A percentile compares a stretch with the other conserved stretches of the same genome.
These are phyloP conservation scores for Lophiotrema nucula DNA, from an alignment of 495 filamentous ascomycete species.

Conservation along the genomic window DNA sequence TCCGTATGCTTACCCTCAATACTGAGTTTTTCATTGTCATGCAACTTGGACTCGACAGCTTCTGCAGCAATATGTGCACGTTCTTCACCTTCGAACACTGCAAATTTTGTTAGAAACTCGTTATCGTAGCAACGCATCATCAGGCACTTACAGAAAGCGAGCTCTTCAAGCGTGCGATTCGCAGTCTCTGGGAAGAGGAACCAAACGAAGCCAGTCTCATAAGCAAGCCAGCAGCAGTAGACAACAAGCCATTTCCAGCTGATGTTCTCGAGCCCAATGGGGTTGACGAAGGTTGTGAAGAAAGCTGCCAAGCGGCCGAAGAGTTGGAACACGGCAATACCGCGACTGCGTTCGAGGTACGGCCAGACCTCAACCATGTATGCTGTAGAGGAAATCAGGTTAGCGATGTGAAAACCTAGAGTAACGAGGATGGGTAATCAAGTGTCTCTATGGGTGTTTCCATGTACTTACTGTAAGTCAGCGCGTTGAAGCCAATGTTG, in stretches of 20 bases:
- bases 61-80: too few relatives aligned
- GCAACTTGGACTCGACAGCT: too few relatives aligned
- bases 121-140: too few relatives aligned
- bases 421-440: too few relatives aligned
- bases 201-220: constrained; percentile 59
- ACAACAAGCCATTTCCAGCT: constrained; percentile 64
- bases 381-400: constrained; percentile 34
- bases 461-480: constrained; percentile 57
- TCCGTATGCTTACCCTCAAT: too few relatives aligned
- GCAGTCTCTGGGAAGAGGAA: constrained; percentile 64
- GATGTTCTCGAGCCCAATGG: constrained; percentile 58
- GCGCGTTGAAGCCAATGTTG: constrained; percentile 67
- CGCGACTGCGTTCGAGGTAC: constrained; percentile 58
- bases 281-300: constrained; percentile 65
- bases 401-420: too few relatives aligned
- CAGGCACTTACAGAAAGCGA: constrained; percentile 52
- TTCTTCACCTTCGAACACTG: too few relatives aligned
- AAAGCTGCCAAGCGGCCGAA: constrained; percentile 56
- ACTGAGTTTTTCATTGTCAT: too few relatives aligned
- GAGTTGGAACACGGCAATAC: constrained; percentile 63
- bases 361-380: constrained; percentile 67
- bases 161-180: constrained; percentile 60
- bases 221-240: constrained; percentile 60
- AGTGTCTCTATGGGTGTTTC: neutral
- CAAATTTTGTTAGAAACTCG: too few relatives aligned